Conservation (phyloP, 176 grass and related monocot species). For the Pontederia crassipes region DNA sequence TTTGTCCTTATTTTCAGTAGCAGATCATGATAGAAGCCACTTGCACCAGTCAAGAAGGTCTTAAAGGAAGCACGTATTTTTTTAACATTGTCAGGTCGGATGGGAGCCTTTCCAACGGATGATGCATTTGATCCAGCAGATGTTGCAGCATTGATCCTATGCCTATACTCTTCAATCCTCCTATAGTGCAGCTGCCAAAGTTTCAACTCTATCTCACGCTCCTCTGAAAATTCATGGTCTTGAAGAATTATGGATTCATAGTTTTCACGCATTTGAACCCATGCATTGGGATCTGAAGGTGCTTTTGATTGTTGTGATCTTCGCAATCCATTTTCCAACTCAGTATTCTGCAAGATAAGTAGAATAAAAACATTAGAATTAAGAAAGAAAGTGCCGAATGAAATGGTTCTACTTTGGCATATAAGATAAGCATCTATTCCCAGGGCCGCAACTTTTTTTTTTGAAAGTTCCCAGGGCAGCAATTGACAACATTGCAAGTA, state of each 20-base stretch:
- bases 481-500: too few species aligned
- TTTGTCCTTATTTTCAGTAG: conserved; percentile 81
- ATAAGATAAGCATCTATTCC: not conserved
- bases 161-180: conserved; percentile 87
- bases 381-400: not conserved
- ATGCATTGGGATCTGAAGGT: conserved; percentile 82
- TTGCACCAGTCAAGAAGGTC: conserved; percentile 79
- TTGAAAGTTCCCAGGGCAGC: too few species aligned
- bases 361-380: not conserved
- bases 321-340: conserved; percentile 56
- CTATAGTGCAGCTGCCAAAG: conserved; percentile 94
- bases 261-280: conserved; percentile 95
- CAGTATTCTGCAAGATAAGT: conserved; percentile 45
- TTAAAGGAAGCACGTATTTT: conserved; percentile 68
- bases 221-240: conserved; percentile 79
- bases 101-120: conserved; percentile 42
- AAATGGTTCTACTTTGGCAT: not conserved
- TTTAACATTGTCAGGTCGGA: conserved; percentile 45
- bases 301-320: conserved; percentile 70
- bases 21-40: conserved; percentile 90
- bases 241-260: conserved; percentile 75
- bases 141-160: conserved; percentile 40
- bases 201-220: conserved; percentile 66
- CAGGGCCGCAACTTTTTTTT: too few species aligned
- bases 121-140: conserved; percentile 29